Evolutionary conservation across 106 monocot species (phyloP).

Genomic region (Acanthochlamys bracteata): DNA sequence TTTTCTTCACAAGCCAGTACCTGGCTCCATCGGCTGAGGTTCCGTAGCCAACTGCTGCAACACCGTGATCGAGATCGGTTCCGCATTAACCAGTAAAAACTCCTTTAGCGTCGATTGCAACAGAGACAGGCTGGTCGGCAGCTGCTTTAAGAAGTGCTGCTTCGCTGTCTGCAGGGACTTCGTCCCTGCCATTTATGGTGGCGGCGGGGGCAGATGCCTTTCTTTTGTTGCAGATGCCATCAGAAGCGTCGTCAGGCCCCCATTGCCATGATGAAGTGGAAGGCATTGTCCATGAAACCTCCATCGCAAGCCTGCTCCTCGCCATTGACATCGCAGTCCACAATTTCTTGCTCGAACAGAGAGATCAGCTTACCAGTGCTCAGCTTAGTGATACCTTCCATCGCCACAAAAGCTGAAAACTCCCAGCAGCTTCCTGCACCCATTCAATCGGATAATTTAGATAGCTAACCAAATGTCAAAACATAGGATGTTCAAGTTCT

Average conservation of each 20-base stretch:
- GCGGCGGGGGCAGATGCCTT: neutral
- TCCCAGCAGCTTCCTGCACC: neutral
- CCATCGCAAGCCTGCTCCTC: conserved; percentile 18
- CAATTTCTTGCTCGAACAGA: conserved; percentile 25
- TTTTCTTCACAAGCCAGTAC: no score
- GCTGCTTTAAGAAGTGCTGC: conserved; percentile 7
- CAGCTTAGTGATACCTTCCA: conserved; percentile 22
- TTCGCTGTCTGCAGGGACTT: conserved; percentile 19
- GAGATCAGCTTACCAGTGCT: conserved; percentile 9
- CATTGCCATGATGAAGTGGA: conserved; percentile 17
- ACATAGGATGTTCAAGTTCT: no score
- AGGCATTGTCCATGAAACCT: conserved; percentile 21
- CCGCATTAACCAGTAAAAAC: conserved; percentile 17
- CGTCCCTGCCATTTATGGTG: conserved; percentile 12
- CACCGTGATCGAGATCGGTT: conserved; percentile 14
- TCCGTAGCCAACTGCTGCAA: conserved; percentile 18
- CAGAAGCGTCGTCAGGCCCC: conserved; percentile 9
- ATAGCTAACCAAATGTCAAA: no score
- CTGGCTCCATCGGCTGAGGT: no score
- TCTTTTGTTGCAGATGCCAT: conserved; percentile 1
- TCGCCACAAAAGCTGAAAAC: conserved; percentile 12
- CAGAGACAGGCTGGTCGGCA: conserved; percentile 19
- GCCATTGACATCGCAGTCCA: conserved; percentile 15
- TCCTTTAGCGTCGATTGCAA: conserved; percentile 14
- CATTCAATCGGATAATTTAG: no score